phyloP scores from a whole-genome alignment of 1,284 basidiomycete species.

The Phaffia rhodozyma region DNA sequence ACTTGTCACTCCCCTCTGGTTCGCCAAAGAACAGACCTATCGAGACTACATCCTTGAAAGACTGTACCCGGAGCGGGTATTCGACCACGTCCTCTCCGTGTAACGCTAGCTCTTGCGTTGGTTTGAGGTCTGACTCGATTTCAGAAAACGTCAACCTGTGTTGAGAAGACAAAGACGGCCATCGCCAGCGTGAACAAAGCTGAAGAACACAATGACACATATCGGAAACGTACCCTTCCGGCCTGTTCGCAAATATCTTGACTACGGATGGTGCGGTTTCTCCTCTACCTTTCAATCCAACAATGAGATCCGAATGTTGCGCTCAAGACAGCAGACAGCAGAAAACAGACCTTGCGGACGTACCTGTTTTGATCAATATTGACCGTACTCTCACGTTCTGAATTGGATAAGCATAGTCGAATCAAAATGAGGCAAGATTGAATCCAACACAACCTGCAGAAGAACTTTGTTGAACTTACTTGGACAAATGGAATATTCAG shows the following conservation, averaged over 20 bases:
- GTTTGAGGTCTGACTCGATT: conserved; percentile 6
- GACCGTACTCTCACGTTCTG: background rate
- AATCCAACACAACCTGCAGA: too few relatives aligned
- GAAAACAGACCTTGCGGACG: too few relatives aligned
- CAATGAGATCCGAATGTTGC: background rate
- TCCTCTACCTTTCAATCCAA: conserved; percentile 1
- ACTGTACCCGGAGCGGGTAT: conserved; percentile 13
- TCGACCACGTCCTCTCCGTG: conserved; percentile 12
- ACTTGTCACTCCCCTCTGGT: conserved; percentile 6
- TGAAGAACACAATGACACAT: too few relatives aligned
- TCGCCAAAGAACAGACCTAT: conserved; percentile 16
- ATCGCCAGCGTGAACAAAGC: background rate
- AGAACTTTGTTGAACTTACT: too few relatives aligned
- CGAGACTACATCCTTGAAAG: conserved; percentile 17
- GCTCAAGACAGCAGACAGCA: too few relatives aligned
- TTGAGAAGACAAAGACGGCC: background rate
- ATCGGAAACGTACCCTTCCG: background rate
- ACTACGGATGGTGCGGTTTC: background rate
- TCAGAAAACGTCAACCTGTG: conserved; percentile 12
- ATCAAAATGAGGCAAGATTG: background rate
- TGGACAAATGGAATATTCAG: too few relatives aligned
- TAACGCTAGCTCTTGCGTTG: conserved; percentile 15
- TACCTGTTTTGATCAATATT: conserved; percentile 13
- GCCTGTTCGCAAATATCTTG: conserved; percentile 10
- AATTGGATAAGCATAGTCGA: background rate